These are phyloP conservation scores for Blastocystis sp. DNA, from an alignment of 352 stramenopile species.

Conservation along the genomic window DNA sequence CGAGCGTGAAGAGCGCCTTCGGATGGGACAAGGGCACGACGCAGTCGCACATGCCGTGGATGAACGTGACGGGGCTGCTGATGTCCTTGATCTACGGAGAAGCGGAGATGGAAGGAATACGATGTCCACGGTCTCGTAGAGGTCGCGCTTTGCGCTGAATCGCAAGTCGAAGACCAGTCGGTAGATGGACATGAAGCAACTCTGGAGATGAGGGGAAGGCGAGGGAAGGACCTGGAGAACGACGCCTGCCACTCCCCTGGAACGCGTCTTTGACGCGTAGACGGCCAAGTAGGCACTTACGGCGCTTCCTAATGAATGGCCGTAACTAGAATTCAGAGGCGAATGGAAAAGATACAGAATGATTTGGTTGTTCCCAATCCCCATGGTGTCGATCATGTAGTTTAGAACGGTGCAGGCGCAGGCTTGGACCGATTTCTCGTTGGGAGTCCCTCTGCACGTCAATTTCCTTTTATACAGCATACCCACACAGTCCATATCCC, in stretches of 20 bases:
- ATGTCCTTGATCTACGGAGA: constrained; percentile 20
- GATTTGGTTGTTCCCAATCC: not conserved
- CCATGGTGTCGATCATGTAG: constrained; percentile 27
- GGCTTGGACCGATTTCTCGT: not conserved
- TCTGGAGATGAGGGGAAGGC: not conserved
- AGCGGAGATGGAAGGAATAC: not conserved
- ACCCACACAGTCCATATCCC: constrained; percentile 39
- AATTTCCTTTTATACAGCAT: not conserved
- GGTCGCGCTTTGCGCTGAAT: constrained; percentile 16
- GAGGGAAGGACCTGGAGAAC: constrained; percentile 16
- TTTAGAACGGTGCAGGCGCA: constrained; percentile 12
- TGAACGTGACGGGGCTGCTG: constrained; percentile 21
- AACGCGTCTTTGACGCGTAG: not conserved
- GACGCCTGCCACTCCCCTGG: not conserved
- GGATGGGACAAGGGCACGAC: constrained; percentile 50
- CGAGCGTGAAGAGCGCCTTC: constrained; percentile 7
- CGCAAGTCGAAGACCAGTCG: constrained; percentile 41
- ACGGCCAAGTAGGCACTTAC: constrained; percentile 7
- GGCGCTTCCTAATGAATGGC: constrained; percentile 50
- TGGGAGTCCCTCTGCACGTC: not conserved
- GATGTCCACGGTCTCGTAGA: constrained; percentile 40
- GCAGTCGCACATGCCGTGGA: constrained; percentile 32
- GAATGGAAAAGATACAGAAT: not conserved
- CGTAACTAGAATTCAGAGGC: constrained; percentile 9
- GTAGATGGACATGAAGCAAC: constrained; percentile 63